Evolutionary conservation across 1,139 yeast genomes (phyloP).

Genomic region (Blastobotrys arbuscula): DNA sequence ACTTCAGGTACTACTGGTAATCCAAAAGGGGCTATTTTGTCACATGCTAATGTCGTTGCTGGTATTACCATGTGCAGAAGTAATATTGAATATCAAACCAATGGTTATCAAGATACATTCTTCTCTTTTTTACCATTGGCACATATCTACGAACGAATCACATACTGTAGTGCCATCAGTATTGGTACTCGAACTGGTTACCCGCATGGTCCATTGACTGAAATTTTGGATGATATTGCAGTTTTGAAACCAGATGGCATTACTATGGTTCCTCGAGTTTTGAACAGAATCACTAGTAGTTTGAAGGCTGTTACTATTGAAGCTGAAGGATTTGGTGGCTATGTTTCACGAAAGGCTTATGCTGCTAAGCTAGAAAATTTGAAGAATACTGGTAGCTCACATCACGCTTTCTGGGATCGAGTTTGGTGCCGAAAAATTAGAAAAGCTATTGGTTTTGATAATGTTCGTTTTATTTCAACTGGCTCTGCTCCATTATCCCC

Average conservation of each 20-base stretch:
- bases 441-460: constrained; percentile 52
- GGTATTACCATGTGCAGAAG: constrained; percentile 37
- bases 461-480: constrained; percentile 41
- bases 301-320: constrained; percentile 38
- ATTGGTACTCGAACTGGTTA: constrained; percentile 40
- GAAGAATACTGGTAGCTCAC: constrained; percentile 36
- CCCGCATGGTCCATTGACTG: constrained; percentile 41
- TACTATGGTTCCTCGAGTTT: constrained; percentile 61
- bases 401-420: constrained; percentile 42
- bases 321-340: constrained; percentile 35
- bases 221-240: constrained; percentile 52
- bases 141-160: constrained; percentile 56
- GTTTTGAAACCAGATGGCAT: constrained; percentile 49
- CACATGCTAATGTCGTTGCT: constrained; percentile 50
- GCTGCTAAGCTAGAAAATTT: constrained; percentile 37
- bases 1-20: constrained; percentile 75
- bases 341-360: constrained; percentile 36
- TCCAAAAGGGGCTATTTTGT: constrained; percentile 69
- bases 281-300: constrained; percentile 55
- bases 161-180: constrained; percentile 21
- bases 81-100: constrained; percentile 20
- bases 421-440: constrained; percentile 49
- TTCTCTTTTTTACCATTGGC: constrained; percentile 58
- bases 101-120: constrained; percentile 25
- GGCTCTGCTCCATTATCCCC: constrained; percentile 50